Evolutionary conservation across 2,329 filamentous ascomycete genomes (phyloP).

Genomic region (Curvularia spicifera): DNA sequence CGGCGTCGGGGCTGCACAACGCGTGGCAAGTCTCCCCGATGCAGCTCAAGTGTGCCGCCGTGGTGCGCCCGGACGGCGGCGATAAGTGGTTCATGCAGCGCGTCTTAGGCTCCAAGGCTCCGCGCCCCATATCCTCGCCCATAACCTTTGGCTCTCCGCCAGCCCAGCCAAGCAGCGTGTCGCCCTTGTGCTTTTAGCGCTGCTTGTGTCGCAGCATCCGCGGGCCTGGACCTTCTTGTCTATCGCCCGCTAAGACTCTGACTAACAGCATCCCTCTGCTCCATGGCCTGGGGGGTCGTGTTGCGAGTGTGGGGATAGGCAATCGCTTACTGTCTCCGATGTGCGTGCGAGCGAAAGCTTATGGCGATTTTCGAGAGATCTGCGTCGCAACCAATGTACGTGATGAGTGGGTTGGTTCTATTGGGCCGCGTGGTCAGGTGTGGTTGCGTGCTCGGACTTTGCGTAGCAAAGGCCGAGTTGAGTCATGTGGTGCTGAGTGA

Average conservation of each 20-base stretch:
- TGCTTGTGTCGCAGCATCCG: slow-evolving; percentile 17
- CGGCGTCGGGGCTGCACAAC: slow-evolving; percentile 21
- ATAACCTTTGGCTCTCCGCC: slow-evolving; percentile 17
- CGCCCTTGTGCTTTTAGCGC: slow-evolving; percentile 11
- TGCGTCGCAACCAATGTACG: background rate
- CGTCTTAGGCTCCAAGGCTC: slow-evolving; percentile 16
- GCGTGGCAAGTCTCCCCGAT: slow-evolving; percentile 30
- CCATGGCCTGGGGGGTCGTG: slow-evolving; percentile 23
- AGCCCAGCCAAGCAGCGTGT: slow-evolving; percentile 29
- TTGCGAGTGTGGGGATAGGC: slow-evolving; percentile 15
- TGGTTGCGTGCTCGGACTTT: background rate
- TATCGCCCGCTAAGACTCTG: slow-evolving; percentile 19
- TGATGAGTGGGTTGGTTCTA: background rate
- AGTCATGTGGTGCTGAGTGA: background rate
- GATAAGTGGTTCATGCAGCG: slow-evolving; percentile 28
- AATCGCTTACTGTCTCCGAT: background rate
- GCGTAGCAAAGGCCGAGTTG: background rate
- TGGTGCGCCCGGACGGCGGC: slow-evolving; percentile 20
- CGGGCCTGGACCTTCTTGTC: slow-evolving; percentile 29
- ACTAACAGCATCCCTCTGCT: slow-evolving; percentile 8
- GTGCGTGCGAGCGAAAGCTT: background rate
- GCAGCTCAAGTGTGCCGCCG: slow-evolving; percentile 23
- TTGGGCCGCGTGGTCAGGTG: background rate
- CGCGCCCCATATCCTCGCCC: slow-evolving; percentile 8
- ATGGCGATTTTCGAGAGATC: background rate